A percentile compares a stretch with the other conserved stretches of the same genome.
Evolutionary conservation across 768 basidiomycete genomes (phyloP).

Genomic region (Jaapia argillacea): DNA sequence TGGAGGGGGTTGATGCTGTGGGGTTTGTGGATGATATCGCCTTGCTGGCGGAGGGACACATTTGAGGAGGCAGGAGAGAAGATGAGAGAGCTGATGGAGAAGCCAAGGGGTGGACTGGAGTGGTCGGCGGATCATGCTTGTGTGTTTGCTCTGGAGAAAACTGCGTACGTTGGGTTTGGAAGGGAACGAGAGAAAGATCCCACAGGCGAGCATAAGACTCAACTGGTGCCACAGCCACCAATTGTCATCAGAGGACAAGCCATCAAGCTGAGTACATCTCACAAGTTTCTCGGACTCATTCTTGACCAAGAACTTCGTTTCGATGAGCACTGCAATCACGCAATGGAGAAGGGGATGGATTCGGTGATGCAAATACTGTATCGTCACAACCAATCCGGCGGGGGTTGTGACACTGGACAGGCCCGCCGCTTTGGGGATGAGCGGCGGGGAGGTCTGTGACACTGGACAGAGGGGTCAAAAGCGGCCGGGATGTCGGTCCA

Average conservation of each 20-base stretch:
- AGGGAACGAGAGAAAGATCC: conserved; percentile 3
- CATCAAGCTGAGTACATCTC: conserved; percentile 9
- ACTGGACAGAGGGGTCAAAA: too few species aligned
- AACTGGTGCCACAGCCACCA: conserved; percentile 3
- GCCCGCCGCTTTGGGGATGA: too few species aligned
- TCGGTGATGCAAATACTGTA: not conserved
- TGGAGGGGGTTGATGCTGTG: not conserved
- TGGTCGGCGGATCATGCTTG: conserved; percentile 14
- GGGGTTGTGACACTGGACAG: too few species aligned
- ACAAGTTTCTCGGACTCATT: conserved; percentile 21
- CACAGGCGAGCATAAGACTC: not conserved
- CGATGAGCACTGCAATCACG: conserved; percentile 10
- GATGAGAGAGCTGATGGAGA: conserved; percentile 10
- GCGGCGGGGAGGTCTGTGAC: too few species aligned
- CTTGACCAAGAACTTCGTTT: conserved; percentile 20
- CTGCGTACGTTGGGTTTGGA: conserved; percentile 1
- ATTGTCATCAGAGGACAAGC: conserved; percentile 6
- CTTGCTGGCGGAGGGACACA: conserved; percentile 3
- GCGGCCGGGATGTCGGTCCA: too few species aligned
- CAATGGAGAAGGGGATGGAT: conserved; percentile 12
- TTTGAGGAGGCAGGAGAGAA: conserved; percentile 10
- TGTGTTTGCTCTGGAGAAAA: conserved; percentile 11
- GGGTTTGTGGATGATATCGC: conserved; percentile 10
- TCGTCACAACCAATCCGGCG: too few species aligned
- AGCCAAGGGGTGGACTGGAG: conserved; percentile 12